Base-by-base conservation (phyloP, 192 early-diverging fungal species). In the Coemansia sp. region DNA sequence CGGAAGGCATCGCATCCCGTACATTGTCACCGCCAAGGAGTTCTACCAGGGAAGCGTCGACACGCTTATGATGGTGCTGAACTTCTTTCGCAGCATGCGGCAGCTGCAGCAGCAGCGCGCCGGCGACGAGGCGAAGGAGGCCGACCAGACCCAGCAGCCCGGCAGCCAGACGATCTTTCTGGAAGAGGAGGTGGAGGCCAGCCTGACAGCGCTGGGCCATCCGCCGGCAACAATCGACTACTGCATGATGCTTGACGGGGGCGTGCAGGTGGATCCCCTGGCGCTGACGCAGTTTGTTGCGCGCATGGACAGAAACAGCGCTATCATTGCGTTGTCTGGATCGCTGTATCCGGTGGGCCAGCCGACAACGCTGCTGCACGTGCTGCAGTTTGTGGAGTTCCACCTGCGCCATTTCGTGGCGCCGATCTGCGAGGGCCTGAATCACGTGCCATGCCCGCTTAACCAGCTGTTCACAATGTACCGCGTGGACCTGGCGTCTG, bases 21-120 rank as follows among this genome's bases (percentile, higher is more conserved):
- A 94, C 63, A 88, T 97, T 55, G 92, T 99, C 10, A 86, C 94
- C 6, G 95, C 88, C 60, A 99, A 99, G 75, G 77, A 80, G 38
- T 40, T 67, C 25, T 61, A 61, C 54, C 72, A 74, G 61, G 77
- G 77, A 13, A 45, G 61, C 14, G 72, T 74, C 7, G 77, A 80
- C 47, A 68, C 77, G 67, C 67, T 80, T 57, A 80, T 80, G 77
- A 70, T 80, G 67, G 64, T 74, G 53, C 68, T 74, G 13, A 67
- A 66, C 64, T 65, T 74, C 23, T 80, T 80, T 60, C 71, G 77
- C 42, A 79, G 64, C 60, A 19, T 76, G 56, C 42, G 52, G 30
- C 41, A 55, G 42, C 66, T 53, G 42, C 67, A 34, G 31, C 63
- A 20, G 33, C 57, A 55, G 58, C 50, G 22, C 40, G n/a, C 22